Conservation (phyloP, 2,329 filamentous ascomycete genomes). For the Beauveria medogensis region DNA sequence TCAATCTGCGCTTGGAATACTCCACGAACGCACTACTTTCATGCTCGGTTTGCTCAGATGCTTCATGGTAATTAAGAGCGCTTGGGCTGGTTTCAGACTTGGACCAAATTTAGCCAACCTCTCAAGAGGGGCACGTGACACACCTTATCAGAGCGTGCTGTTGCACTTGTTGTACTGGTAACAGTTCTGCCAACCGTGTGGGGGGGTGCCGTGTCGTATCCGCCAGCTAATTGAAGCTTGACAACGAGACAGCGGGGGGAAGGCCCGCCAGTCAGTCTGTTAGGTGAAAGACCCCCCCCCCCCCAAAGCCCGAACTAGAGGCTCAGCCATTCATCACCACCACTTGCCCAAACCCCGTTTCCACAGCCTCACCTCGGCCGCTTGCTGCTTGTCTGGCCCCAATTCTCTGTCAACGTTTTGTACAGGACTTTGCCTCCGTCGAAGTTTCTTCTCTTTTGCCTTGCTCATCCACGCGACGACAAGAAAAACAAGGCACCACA, state of each 20-base stretch:
- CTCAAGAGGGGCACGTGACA: not conserved
- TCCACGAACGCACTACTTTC: not conserved
- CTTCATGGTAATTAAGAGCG: not conserved
- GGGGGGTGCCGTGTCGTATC: conserved; percentile 1
- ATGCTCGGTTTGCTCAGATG: not conserved
- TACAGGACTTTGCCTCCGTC: not conserved
- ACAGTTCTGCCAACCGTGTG: not conserved
- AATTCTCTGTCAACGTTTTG: not conserved
- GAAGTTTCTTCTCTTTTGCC: not conserved
- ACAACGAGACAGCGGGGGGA: not conserved
- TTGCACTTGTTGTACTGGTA: not conserved
- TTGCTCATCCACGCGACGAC: not conserved
- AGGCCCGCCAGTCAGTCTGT: not conserved
- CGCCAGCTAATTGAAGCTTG: not conserved
- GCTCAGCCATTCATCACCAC: conserved; percentile 11
- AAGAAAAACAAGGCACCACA: not conserved
- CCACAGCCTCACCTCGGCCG: conserved; percentile 15
- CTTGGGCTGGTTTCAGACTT: not conserved
- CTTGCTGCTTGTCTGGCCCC: conserved; percentile 1
- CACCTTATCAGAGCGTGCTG: not conserved
- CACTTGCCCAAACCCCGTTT: conserved; percentile 15
- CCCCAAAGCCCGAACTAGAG: not conserved
- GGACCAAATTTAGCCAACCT: not conserved
- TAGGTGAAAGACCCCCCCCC: not conserved
- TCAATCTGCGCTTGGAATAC: not conserved